Conservation (phyloP, 768 basidiomycete species). For the Suillus subaureus region DNA sequence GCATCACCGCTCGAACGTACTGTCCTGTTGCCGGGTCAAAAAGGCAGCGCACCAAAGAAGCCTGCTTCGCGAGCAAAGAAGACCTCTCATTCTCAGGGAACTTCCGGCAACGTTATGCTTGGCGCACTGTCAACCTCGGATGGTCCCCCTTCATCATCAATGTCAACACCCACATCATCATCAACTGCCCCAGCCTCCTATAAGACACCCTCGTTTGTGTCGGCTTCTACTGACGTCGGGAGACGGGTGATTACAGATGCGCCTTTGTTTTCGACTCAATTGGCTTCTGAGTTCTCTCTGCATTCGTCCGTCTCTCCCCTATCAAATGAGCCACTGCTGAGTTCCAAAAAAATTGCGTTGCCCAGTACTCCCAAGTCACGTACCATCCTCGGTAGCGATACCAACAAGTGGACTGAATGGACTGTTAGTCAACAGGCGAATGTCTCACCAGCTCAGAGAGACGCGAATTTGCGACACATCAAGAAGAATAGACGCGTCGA, state of each 20-base stretch:
- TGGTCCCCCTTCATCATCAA: neutral
- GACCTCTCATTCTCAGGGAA: neutral
- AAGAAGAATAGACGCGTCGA: conserved; percentile 28
- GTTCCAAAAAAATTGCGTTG: conserved; percentile 15
- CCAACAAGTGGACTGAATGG: conserved; percentile 17
- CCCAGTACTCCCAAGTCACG: conserved; percentile 27
- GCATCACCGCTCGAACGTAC: neutral
- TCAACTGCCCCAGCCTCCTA: neutral
- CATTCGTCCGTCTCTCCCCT: conserved; percentile 4
- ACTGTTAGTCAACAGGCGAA: conserved; percentile 23
- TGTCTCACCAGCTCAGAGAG: conserved; percentile 29
- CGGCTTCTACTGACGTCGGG: conserved; percentile 17
- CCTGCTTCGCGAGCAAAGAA: conserved; percentile 1
- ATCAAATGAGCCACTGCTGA: neutral
- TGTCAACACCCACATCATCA: conserved; percentile 1
- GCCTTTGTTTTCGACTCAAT: conserved; percentile 13
- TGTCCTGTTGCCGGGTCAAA: conserved; percentile 8
- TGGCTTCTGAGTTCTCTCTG: conserved; percentile 17
- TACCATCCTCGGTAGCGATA: conserved; percentile 20
- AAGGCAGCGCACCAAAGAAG: conserved; percentile 4
- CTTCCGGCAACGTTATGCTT: conserved; percentile 25
- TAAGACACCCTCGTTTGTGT: conserved; percentile 11
- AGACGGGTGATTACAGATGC: conserved; percentile 13
- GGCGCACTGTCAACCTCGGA: conserved; percentile 5
- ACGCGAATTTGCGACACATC: conserved; percentile 34